phyloP scores from a whole-genome alignment of 176 grass and related monocot genomes.

The Ensete ventricosum region DNA sequence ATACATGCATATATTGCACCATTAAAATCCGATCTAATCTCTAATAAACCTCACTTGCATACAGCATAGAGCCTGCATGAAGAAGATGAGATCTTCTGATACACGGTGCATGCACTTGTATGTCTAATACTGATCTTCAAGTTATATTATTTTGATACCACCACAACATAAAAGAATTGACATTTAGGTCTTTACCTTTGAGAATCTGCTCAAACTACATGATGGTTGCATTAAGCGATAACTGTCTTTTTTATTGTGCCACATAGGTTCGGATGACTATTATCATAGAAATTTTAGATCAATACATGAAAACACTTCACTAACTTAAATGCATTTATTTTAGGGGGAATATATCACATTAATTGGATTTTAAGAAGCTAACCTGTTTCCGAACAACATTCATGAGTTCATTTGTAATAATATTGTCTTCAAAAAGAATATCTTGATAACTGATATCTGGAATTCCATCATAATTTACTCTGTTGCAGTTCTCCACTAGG shows the following conservation, averaged over 20 bases:
- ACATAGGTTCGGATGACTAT: background rate
- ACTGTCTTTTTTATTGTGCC: too few species aligned
- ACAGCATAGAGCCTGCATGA: too few species aligned
- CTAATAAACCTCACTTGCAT: too few species aligned
- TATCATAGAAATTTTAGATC: background rate
- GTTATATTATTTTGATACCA: background rate
- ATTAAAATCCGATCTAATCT: background rate
- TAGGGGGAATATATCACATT: background rate
- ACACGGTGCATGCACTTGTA: too few species aligned
- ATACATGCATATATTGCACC: background rate
- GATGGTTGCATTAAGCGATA: background rate
- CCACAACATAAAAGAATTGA: background rate
- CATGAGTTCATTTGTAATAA: background rate
- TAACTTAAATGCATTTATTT: background rate
- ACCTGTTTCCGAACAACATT: constrained; percentile 2
- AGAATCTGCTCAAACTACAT: background rate
- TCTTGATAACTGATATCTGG: background rate
- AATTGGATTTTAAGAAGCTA: background rate
- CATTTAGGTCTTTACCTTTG: background rate
- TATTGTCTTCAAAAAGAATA: background rate
- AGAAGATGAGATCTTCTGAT: too few species aligned
- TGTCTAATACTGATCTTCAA: background rate
- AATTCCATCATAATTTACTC: background rate
- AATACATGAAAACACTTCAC: background rate
- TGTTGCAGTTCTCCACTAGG: background rate